These are phyloP conservation scores for Byssochlamys sp. DNA, from an alignment of 2,329 filamentous ascomycete species.

Conservation along the genomic window DNA sequence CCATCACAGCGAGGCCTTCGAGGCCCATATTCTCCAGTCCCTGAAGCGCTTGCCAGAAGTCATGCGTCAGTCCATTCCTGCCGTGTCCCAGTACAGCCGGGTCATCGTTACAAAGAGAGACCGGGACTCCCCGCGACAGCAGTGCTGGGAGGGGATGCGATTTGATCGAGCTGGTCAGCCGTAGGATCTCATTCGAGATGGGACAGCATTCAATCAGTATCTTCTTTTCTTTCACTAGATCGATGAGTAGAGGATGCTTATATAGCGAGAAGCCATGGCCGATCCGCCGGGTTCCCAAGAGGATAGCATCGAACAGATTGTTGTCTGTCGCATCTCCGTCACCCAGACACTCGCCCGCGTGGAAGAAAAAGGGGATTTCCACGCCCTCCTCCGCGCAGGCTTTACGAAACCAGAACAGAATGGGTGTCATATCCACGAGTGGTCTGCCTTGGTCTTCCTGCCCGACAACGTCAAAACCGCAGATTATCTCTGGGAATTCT, in stretches of 20 bases:
- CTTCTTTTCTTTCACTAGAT: conserved; percentile 78
- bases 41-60: conserved; percentile 89
- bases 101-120: conserved; percentile 81
- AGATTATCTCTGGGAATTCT: conserved; percentile 66
- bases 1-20: conserved; percentile 73
- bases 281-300: conserved; percentile 78
- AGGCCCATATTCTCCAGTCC: conserved; percentile 86
- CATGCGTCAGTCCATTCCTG: conserved; percentile 71
- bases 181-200: conserved; percentile 78
- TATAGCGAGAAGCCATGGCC: conserved; percentile 81
- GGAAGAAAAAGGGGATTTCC: conserved; percentile 88
- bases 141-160: conserved; percentile 74
- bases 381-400: conserved; percentile 67
- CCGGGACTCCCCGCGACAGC: conserved; percentile 72
- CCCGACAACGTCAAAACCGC: conserved; percentile 82
- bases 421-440: conserved; percentile 65
- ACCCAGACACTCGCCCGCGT: conserved; percentile 80
- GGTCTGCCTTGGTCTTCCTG: conserved; percentile 73
- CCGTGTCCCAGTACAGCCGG: conserved; percentile 80
- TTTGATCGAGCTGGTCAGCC: conserved; percentile 66
- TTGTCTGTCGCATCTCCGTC: conserved; percentile 66
- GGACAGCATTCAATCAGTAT: conserved; percentile 86
- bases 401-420: conserved; percentile 89
- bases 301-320: conserved; percentile 80
- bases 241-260: conserved; percentile 81